Evolutionary conservation across 306 rosid species (phyloP).

Genomic region (Casuarina cunninghamiana): DNA sequence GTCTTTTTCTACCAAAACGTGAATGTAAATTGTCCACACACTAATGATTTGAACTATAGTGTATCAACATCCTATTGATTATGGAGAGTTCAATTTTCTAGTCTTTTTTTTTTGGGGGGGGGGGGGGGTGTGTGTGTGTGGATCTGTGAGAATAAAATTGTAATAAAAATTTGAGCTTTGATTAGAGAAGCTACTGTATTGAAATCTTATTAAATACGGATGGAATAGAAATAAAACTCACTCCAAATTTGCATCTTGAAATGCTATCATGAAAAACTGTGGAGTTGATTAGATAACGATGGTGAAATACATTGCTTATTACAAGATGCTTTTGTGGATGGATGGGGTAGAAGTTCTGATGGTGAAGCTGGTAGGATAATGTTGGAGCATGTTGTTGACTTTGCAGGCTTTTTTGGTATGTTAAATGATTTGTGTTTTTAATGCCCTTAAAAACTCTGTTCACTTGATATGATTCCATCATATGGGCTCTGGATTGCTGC

Average conservation of each 20-base stretch:
- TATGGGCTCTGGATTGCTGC: not conserved
- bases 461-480: not conserved
- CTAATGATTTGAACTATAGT: not conserved
- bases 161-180: not conserved
- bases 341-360: not conserved
- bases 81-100: not conserved
- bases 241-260: not conserved
- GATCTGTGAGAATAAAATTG: not conserved
- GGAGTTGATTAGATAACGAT: not conserved
- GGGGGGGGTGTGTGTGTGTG: too few relatives aligned
- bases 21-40: not conserved
- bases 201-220: not conserved
- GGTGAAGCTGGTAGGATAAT: not conserved
- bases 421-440: not conserved
- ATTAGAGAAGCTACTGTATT: not conserved
- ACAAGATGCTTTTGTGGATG: not conserved
- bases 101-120: not conserved
- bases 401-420: not conserved
- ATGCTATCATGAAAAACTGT: not conserved
- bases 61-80: slow-evolving; percentile 3
- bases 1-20: not conserved
- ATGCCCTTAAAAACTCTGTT: not conserved
- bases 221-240: not conserved
- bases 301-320: not conserved
- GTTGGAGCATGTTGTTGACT: not conserved